phyloP scores from a whole-genome alignment of 169 alveolate species.

The Plasmodium yoelii region DNA sequence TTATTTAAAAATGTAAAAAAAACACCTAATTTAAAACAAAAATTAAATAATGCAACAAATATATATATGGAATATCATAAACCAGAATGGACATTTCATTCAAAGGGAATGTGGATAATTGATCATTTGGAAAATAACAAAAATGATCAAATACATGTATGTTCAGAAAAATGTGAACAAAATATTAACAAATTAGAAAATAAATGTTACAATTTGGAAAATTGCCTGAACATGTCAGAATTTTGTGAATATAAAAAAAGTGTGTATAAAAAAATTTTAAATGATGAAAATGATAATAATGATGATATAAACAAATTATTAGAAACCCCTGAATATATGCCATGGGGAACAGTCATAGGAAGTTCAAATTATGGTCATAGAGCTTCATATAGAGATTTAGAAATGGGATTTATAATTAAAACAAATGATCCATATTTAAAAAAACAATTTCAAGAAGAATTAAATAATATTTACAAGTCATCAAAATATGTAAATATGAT shows the following conservation, averaged over 20 bases:
- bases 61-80: constrained; percentile 67
- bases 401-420: constrained; percentile 81
- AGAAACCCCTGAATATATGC: constrained; percentile 38
- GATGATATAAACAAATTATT: constrained; percentile 31
- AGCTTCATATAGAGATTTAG: constrained; percentile 83
- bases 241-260: constrained; percentile 78
- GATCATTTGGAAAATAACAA: background rate
- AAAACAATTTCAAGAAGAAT: constrained; percentile 79
- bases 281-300: constrained; percentile 50
- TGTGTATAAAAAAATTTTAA: constrained; percentile 55
- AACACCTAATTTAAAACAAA: constrained; percentile 20
- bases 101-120: constrained; percentile 75
- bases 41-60: background rate
- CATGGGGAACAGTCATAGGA: constrained; percentile 85
- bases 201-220: constrained; percentile 75
- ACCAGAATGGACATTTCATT: constrained; percentile 72
- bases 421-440: constrained; percentile 80
- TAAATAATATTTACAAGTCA: constrained; percentile 77
- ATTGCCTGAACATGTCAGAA: constrained; percentile 82
- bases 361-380: constrained; percentile 85
- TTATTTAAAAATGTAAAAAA: constrained; percentile 30
- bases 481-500: constrained; percentile 76
- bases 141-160: background rate
- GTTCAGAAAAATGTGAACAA: background rate
- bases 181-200: constrained; percentile 13